Evolutionary conservation across 768 basidiomycete genomes (phyloP).

Genomic region (Tephrocybe sp.): DNA sequence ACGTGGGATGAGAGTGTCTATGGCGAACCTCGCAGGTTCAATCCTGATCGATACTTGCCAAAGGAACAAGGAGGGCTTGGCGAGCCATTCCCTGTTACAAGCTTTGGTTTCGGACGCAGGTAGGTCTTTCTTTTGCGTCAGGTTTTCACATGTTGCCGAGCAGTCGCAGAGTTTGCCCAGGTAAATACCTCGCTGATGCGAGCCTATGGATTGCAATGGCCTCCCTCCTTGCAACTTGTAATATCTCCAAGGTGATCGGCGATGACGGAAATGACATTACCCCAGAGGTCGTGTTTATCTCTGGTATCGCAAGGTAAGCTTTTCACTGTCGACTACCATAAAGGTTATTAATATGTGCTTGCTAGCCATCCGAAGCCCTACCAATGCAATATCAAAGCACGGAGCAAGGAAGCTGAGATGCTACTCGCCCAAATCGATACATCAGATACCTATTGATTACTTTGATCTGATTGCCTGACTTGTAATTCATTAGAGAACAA

Average conservation of each 20-base stretch:
- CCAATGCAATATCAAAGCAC: slow-evolving; percentile 22
- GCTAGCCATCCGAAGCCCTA: slow-evolving; percentile 27
- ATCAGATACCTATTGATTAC: background rate
- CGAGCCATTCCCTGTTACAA: slow-evolving; percentile 22
- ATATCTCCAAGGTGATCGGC: slow-evolving; percentile 20
- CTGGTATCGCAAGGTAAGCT: slow-evolving; percentile 30
- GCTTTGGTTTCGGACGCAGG: slow-evolving; percentile 31
- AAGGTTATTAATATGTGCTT: background rate
- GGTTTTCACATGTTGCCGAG: background rate
- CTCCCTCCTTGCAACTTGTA: slow-evolving; percentile 29
- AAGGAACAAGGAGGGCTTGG: slow-evolving; percentile 17
- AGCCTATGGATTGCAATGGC: slow-evolving; percentile 33
- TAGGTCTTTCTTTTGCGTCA: slow-evolving; percentile 1
- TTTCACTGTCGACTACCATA: background rate
- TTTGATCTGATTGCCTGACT: background rate
- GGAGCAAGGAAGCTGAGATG: slow-evolving; percentile 13
- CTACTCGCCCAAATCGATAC: background rate
- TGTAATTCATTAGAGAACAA: background rate
- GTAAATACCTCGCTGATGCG: slow-evolving; percentile 41
- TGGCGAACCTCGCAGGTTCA: slow-evolving; percentile 22
- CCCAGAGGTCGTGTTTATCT: slow-evolving; percentile 25
- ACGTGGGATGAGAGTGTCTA: slow-evolving; percentile 24
- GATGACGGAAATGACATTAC: slow-evolving; percentile 24
- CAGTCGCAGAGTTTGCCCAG: slow-evolving; percentile 38
- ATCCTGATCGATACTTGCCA: slow-evolving; percentile 26